Percentiles rank a stretch among this genome's conserved stretches.
These are phyloP conservation scores for Nepenthes alata DNA, from an alignment of 179 eudicot species.

Conservation along the genomic window DNA sequence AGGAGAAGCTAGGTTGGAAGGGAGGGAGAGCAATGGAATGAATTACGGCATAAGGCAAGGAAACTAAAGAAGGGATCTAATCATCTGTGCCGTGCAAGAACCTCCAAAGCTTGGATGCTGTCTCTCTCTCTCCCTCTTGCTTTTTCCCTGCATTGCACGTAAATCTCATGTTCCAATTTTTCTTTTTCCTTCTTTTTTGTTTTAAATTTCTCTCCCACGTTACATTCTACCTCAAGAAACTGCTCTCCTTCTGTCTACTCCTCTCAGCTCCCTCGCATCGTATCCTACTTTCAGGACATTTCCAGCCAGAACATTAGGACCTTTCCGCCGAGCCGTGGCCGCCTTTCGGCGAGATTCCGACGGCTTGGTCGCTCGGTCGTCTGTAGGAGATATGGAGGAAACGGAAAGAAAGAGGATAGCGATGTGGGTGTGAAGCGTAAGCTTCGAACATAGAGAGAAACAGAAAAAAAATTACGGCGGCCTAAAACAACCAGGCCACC, in stretches of 20 bases:
- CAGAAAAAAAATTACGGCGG: too few relatives aligned
- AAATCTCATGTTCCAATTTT: conserved; percentile 22
- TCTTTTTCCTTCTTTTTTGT: background rate
- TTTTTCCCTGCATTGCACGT: conserved; percentile 52
- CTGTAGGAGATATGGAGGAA: too few relatives aligned
- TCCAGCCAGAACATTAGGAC: conserved; percentile 8
- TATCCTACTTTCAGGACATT: background rate
- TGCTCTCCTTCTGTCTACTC: conserved; percentile 4
- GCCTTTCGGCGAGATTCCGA: too few relatives aligned
- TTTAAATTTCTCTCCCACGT: background rate
- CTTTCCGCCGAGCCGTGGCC: background rate
- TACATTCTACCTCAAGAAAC: conserved; percentile 3
- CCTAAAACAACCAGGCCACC: too few relatives aligned
- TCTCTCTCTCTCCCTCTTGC: conserved; percentile 7
- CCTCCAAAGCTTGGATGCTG: conserved; percentile 26
- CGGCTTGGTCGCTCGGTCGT: too few relatives aligned
- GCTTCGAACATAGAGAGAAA: too few relatives aligned
- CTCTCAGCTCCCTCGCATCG: background rate
- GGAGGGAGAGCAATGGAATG: conserved; percentile 23
- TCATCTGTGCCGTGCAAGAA: conserved; percentile 64
- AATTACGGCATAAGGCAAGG: conserved; percentile 60
- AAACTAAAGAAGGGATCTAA: conserved; percentile 25
- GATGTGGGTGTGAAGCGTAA: too few relatives aligned
- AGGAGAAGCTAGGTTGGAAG: conserved; percentile 2
- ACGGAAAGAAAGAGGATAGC: too few relatives aligned